These are phyloP conservation scores for Fusarium xyrophilum DNA, from an alignment of 2,329 filamentous ascomycete species.

Conservation along the genomic window DNA sequence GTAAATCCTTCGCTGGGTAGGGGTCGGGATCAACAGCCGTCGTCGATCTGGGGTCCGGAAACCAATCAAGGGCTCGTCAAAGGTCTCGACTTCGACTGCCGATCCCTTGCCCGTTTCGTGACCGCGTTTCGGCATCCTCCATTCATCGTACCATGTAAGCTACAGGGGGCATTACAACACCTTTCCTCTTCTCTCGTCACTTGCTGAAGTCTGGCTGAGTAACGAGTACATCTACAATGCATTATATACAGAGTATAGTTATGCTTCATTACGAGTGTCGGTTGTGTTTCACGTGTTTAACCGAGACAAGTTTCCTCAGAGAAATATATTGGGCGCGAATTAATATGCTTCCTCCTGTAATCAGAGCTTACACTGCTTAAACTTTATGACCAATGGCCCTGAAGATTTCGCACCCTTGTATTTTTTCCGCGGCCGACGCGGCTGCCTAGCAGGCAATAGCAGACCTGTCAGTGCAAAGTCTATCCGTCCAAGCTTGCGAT, in stretches of 20 bases:
- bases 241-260: too few species aligned
- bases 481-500: neutral
- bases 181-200: neutral
- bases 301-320: neutral
- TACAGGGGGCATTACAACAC: neutral
- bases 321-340: neutral
- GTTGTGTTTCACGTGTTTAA: neutral
- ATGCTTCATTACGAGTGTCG: neutral
- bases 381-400: neutral
- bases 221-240: neutral
- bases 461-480: neutral
- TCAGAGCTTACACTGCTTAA: neutral
- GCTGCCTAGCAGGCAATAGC: neutral
- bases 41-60: neutral
- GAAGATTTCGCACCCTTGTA: neutral
- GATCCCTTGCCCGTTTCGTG: neutral
- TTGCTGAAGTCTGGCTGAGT: too few species aligned
- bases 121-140: neutral
- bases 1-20: neutral
- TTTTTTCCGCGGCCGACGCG: neutral
- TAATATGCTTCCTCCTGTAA: neutral
- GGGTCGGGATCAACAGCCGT: slow-evolving; percentile 2
- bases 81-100: neutral
- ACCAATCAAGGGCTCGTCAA: neutral
- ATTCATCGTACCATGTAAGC: neutral